Base-by-base conservation (phyloP, 78 protist genomes). In the Tieghemostelium lacteum region DNA sequence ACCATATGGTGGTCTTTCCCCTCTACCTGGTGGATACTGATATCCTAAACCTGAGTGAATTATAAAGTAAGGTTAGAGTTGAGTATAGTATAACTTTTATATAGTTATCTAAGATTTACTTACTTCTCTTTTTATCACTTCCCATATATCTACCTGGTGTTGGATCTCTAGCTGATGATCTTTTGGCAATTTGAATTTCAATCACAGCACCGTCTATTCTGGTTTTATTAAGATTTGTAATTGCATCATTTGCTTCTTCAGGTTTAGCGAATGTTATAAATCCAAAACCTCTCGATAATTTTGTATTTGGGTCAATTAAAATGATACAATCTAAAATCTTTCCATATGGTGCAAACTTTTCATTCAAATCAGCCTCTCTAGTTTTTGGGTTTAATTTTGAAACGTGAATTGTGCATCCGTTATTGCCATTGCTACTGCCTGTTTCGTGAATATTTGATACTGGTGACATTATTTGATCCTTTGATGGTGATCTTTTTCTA, bases 111-210 rank as follows among this genome's bases (percentile, higher is more conserved):
- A 26, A 39, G 5, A 26, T 33, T 39, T 45, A 69, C 28, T 16
- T 58, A 34, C 64, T 29, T 62, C 75, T 83, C 28, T 57, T 83
- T 52, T 72, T 58, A 67, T 83, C 91, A 45, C 54, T 33, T 16
- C 91, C 91, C 91, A 83, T 83, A 58, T 83, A 83, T 22, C 20
- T 34, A 31, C 91, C 91, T 69, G 91, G 91, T 17, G 91, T 83
- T 57, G 71, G 57, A 24, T 83, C 91, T 69, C 91, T 71, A 58
- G 91, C 65, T 42, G 57, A 69, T 19, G 91, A 66, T 83, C 91
- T 83, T 19, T 45, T 83, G 45, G 91, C 63, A 52, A 58, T 83
- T 58, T 69, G 54, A 54, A 83, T 78, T 83, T 65, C 69, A 42
- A 83, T 83, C 7, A 45, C 31, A 69, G 66, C 58, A 19, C 91